These are phyloP conservation scores for Rubus idaeus DNA, from an alignment of 306 rosid species.

Conservation along the genomic window DNA sequence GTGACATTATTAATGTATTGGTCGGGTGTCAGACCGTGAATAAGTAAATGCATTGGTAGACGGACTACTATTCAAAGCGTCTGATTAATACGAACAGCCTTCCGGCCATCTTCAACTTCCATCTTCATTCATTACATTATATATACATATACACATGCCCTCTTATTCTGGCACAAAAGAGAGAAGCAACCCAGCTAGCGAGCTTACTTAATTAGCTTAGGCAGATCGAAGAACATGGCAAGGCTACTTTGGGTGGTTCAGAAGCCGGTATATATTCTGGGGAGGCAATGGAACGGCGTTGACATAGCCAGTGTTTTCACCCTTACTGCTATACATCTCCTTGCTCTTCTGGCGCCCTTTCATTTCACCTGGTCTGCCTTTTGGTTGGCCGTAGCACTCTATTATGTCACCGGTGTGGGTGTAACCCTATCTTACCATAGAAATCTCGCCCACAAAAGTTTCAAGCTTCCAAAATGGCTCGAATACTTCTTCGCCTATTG, in stretches of 20 bases:
- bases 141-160: neutral
- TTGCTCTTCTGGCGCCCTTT: constrained; percentile 69
- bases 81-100: no score
- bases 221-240: neutral
- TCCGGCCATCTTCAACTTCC: no score
- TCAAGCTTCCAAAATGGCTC: constrained; percentile 86
- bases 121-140: no score
- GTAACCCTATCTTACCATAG: constrained; percentile 77
- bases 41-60: no score
- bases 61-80: no score
- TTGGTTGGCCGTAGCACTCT: constrained; percentile 60
- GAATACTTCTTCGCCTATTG: constrained; percentile 78
- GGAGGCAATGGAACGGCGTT: constrained; percentile 67
- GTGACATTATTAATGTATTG: no score
- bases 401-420: constrained; percentile 68
- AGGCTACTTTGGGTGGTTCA: neutral
- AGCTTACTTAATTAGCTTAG: neutral
- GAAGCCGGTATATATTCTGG: constrained; percentile 6
- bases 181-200: neutral
- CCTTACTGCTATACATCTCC: constrained; percentile 54
- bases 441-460: constrained; percentile 77
- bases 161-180: neutral
- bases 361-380: constrained; percentile 63
- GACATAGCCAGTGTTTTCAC: constrained; percentile 58
- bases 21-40: no score